These are phyloP conservation scores for Malus domestica DNA, from an alignment of 306 rosid species.

Conservation along the genomic window ASM211411v1 NC_041804.1:4699001-4699500, in stretches of 20 bases:
- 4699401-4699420: neutral
- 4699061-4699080: conserved; percentile 3
- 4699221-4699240: conserved; percentile 20
- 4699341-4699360: too few relatives aligned
- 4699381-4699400: neutral
- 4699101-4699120: conserved; percentile 70
- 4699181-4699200: conserved; percentile 86
- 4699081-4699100: conserved; percentile 40
- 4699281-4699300: neutral
- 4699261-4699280: neutral
- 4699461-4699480: too few relatives aligned
- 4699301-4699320: neutral
- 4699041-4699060: neutral
- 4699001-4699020: neutral
- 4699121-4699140: conserved; percentile 75
- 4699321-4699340: neutral
- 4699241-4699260: neutral
- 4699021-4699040: neutral
- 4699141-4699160: conserved; percentile 78
- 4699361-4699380: neutral
- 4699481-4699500: too few relatives aligned
- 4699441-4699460: too few relatives aligned
- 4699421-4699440: too few relatives aligned
- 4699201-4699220: conserved; percentile 85
- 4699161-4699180: conserved; percentile 79